These are phyloP conservation scores for Neoboletus magnificus DNA, from an alignment of 768 basidiomycete species.

Conservation along the genomic window DNA sequence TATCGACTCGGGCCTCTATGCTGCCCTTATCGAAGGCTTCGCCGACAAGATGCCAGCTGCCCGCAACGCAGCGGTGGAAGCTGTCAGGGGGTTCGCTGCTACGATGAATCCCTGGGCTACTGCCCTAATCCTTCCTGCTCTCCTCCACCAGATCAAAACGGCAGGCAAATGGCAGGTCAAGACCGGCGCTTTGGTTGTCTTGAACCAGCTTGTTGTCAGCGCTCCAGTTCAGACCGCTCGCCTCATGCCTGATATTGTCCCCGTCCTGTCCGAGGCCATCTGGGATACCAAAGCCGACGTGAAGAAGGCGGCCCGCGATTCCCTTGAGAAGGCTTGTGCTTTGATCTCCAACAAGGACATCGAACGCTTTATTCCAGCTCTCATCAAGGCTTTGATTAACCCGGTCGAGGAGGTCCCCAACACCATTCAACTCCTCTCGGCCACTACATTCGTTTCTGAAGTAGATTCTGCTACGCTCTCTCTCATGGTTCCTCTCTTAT, in stretches of 20 bases:
- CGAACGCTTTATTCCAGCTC: conserved; percentile 93
- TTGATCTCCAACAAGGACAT: conserved; percentile 98
- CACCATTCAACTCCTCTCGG: conserved; percentile 91
- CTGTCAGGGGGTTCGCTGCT: conserved; percentile 70
- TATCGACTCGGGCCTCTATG: conserved; percentile 81
- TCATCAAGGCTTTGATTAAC: conserved; percentile 97
- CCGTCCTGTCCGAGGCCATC: conserved; percentile 90
- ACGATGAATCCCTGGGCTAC: conserved; percentile 89
- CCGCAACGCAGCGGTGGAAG: conserved; percentile 80
- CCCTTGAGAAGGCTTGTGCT: conserved; percentile 91
- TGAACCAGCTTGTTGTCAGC: conserved; percentile 84
- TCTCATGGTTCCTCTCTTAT: conserved; percentile 93
- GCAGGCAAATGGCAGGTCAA: conserved; percentile 98
- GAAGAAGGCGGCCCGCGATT: conserved; percentile 96
- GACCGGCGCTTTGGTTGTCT: conserved; percentile 75
- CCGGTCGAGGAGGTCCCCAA: conserved; percentile 98
- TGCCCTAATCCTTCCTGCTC: conserved; percentile 74
- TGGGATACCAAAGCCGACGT: conserved; percentile 99
- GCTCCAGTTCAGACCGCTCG: conserved; percentile 81
- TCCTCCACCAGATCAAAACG: conserved; percentile 91
- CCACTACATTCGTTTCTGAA: conserved; percentile 99
- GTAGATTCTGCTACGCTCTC: conserved; percentile 96
- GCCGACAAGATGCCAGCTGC: conserved; percentile 94
- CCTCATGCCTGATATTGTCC: conserved; percentile 93
- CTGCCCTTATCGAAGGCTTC: conserved; percentile 83